These are phyloP conservation scores for Bifiguratus adelaidae DNA, from an alignment of 192 early-diverging fungal genomes.

Conservation along the genomic window DNA sequence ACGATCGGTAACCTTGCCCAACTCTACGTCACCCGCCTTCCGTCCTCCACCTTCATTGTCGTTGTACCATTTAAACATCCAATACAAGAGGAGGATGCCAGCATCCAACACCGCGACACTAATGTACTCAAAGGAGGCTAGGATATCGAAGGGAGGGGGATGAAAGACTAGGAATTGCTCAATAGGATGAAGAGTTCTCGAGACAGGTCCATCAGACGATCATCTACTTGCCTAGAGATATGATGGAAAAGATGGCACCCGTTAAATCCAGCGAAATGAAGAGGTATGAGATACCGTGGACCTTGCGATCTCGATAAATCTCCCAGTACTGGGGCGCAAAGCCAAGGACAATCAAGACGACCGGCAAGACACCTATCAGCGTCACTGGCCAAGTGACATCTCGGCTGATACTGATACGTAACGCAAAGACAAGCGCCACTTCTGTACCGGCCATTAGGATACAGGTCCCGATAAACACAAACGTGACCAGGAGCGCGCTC, in stretches of 20 bases:
- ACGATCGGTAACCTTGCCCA: too few species aligned
- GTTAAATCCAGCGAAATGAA: slow-evolving; percentile 28
- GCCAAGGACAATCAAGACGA: slow-evolving; percentile 21
- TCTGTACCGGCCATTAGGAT: slow-evolving; percentile 7
- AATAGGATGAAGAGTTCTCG: too few species aligned
- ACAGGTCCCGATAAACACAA: not conserved
- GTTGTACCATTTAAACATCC: slow-evolving; percentile 15
- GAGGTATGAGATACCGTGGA: slow-evolving; percentile 23
- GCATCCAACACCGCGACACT: slow-evolving; percentile 8
- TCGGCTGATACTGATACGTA: not conserved
- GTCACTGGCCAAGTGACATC: slow-evolving; percentile 16
- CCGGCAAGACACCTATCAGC: slow-evolving; percentile 28
- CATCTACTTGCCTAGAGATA: slow-evolving; percentile 25
- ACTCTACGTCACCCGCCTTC: too few species aligned
- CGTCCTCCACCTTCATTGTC: not conserved
- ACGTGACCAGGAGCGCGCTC: not conserved
- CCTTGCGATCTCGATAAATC: slow-evolving; percentile 19
- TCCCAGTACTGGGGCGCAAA: slow-evolving; percentile 32
- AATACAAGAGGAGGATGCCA: slow-evolving; percentile 12
- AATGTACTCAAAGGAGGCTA: slow-evolving; percentile 12
- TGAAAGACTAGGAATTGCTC: slow-evolving; percentile 3
- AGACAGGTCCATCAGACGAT: too few species aligned
- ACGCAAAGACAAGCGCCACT: slow-evolving; percentile 11
- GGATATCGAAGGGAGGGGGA: slow-evolving; percentile 3
- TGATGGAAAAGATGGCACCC: slow-evolving; percentile 28